Percentiles rank a stretch among this genome's conserved stretches.
Evolutionary conservation across 805 yeast genomes (phyloP).

Genomic region (Cyberlindnera galapagoensis): DNA sequence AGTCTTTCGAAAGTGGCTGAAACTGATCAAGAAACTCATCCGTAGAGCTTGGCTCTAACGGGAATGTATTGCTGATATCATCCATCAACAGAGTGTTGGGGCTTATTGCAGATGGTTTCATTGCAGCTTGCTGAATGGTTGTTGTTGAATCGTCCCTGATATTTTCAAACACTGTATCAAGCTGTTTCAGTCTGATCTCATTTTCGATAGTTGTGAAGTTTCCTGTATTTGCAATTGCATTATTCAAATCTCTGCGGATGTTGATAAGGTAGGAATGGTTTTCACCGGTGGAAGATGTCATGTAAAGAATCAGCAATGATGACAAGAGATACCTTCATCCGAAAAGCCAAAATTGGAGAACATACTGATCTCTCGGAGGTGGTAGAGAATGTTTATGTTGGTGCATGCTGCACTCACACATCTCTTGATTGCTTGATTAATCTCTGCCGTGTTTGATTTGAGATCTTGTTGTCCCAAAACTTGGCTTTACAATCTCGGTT

Average conservation of each 20-base stretch:
- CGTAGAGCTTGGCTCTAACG: conserved; percentile 6
- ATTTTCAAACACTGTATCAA: conserved; percentile 18
- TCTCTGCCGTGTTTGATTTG: conserved; percentile 15
- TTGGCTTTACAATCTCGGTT: no score
- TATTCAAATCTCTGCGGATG: conserved; percentile 21
- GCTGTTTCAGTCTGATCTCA: conserved; percentile 22
- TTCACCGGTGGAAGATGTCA: conserved; percentile 20
- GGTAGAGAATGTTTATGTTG: conserved; percentile 25
- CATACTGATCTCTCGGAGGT: conserved; percentile 23
- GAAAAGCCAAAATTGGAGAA: conserved; percentile 33
- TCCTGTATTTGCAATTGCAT: conserved; percentile 24
- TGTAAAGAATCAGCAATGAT: conserved; percentile 27
- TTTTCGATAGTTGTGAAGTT: conserved; percentile 28
- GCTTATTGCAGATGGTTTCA: conserved; percentile 5
- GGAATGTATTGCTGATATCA: conserved; percentile 18
- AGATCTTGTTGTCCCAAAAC: conserved; percentile 20
- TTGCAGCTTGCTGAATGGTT: not conserved
- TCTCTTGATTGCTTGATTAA: conserved; percentile 23
- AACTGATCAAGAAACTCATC: conserved; percentile 8
- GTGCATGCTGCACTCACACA: conserved; percentile 28
- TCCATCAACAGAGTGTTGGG: conserved; percentile 16
- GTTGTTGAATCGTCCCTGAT: conserved; percentile 8
- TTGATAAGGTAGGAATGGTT: conserved; percentile 15
- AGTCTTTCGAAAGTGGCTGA: conserved; percentile 16
- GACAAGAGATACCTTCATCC: conserved; percentile 34